A percentile compares a stretch with the other conserved stretches of the same genome.
Conservation (phyloP, 352 stramenopile genomes). For the Pythium biforme region DNA sequence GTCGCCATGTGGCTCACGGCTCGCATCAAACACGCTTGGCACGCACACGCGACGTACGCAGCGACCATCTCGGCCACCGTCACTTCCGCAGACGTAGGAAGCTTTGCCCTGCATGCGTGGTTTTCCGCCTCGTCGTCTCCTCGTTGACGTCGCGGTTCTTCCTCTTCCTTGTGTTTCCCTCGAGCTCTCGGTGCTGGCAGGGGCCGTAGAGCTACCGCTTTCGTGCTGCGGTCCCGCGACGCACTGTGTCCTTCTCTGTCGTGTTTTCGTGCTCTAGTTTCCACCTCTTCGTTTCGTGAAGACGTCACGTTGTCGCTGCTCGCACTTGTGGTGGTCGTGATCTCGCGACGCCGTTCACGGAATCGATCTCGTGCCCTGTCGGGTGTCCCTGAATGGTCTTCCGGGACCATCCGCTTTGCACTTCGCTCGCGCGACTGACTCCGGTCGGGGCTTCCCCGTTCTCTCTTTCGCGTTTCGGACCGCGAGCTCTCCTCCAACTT, state of each 20-base stretch:
- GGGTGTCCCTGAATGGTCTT: too few species aligned
- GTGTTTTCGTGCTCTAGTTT: not conserved
- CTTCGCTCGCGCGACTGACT: not conserved
- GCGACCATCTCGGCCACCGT: slow-evolving; percentile 2
- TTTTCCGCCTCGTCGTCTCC: too few species aligned
- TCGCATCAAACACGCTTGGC: slow-evolving; percentile 8
- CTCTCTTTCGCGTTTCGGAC: not conserved
- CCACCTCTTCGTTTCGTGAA: not conserved
- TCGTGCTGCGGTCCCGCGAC: not conserved
- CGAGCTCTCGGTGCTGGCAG: not conserved
- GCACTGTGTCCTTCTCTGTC: not conserved
- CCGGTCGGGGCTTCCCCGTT: not conserved
- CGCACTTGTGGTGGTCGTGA: not conserved
- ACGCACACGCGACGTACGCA: slow-evolving; percentile 18
- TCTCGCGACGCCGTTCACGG: not conserved
- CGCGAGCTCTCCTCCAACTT: not conserved
- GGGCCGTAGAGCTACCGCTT: too few species aligned
- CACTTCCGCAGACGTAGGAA: not conserved
- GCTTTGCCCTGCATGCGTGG: not conserved
- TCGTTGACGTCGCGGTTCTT: not conserved
- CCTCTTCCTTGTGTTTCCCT: not conserved
- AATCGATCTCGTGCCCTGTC: too few species aligned
- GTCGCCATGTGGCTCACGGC: slow-evolving; percentile 7
- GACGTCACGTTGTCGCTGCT: not conserved
- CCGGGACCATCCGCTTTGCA: not conserved